Evolutionary conservation across 331 rosid species (phyloP), one percentile per base, ranked within the genome.

Genomic region (Malus hybrid): DNA sequence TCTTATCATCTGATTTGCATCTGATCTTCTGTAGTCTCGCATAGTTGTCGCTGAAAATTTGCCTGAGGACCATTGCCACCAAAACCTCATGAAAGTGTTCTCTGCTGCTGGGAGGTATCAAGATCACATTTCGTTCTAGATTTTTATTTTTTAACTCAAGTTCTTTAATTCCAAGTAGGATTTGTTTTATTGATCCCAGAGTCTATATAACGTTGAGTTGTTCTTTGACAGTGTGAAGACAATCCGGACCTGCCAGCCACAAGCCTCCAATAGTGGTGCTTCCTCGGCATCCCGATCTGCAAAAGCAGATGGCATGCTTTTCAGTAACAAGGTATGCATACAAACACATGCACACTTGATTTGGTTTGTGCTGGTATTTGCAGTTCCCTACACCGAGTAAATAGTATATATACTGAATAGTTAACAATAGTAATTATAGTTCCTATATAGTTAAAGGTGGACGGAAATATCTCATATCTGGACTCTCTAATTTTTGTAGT

Each of bases 41-140:
- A 86, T 94, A 77, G 88, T 92, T 80, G 87, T 94, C 46, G 99
- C 99, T 62, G 99, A 92, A 86, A 94, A 94, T 82, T 86, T 94
- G 87, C 99, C 99, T 2, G 99, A 94, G 82, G 99, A 94, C 79
- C 99, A 94, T 82, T 92, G 97, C 91, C 99, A 94, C 87, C 99
- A 92, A 82, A 94, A 92, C 87, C 97, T 92, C 73, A 88, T 92
- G 96, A 94, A 92, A 86, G 79, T 94, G 76, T 94, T 94, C 76
- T 92, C 97, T 72, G 76, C 89, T 36, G 96, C 88, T 80, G 99
- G 99, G 84, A 92, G 99, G 99, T 94, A 91, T 73, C 65, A 33
- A 34, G 62, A 70, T 56, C 39, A 69, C 76, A 18, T 71, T 10
- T 34, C 14, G 7, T 46, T 29, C 6, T 24, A 44, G 20, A 76